Evolutionary conservation across 345 rosid species (phyloP), one percentile per base, ranked within the genome.

Genomic region (Arabidopsis arenosa): DNA sequence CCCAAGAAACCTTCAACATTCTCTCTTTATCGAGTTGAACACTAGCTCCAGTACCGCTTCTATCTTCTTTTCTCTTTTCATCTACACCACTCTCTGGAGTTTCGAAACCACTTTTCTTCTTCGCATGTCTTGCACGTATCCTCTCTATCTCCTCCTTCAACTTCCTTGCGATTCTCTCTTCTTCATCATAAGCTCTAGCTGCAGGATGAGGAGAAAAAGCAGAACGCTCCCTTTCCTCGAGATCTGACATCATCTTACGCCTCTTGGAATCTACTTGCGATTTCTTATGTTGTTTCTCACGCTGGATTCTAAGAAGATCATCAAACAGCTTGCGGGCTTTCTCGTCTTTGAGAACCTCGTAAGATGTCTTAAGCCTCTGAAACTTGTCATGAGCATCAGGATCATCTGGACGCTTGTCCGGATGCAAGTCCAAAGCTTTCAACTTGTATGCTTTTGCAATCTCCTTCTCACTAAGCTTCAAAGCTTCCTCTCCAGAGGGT

Each of bases 401-500:
- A 55, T 94, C 98, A 59, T 94, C 93, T 0, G 72, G 96, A 14
- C 96, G 79, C 83, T 94, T 94, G 57, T 94, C 98, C 0, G 98
- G 98, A 61, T 94, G 98, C 85, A 92, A 80, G 41, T 83, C 88
- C 59, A 92, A 80, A 35, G 97, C 97, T 78, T 87, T 93, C 30
- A 76, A 59, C 72, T 83, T 87, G 83, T 91, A 93, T 0, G 89
- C 97, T 82, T 89, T 92, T 2, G 88, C 60, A 75, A 94, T 94
- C 66, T 94, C 95, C 60, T 87, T 88, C 72, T 88, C 89, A 0
- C 80, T 85, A 47, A 94, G 83, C 74, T 86, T 82, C 21, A 86
- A 85, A 45, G 92, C 97, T 75, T 94, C 97, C 78, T 92, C 96
- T 2, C 97, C 96, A 52, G 95, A 89, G 1, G 90, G 89, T 55